Percentiles rank a stretch among this genome's conserved stretches.
Evolutionary conservation across 2,329 filamentous ascomycete species (phyloP).

Genomic region (Fonsecaea nubica): DNA sequence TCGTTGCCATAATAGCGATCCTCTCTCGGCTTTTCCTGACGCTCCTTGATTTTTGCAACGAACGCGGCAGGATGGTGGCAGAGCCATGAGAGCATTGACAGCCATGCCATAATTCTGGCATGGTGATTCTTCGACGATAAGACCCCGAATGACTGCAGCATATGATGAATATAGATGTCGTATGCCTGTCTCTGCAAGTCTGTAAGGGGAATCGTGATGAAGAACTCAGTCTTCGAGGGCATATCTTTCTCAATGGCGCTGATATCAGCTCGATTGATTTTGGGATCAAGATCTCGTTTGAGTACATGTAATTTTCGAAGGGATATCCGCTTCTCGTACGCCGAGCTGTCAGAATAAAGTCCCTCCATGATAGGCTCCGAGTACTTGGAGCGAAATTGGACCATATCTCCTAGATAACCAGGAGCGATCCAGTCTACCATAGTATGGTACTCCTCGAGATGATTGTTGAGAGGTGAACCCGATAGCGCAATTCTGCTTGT

Average conservation of each 20-base stretch:
- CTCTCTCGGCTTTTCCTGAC: constrained; percentile 28
- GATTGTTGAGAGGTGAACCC: constrained; percentile 84
- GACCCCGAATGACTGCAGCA: constrained; percentile 46
- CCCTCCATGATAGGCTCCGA: constrained; percentile 75
- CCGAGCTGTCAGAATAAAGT: constrained; percentile 68
- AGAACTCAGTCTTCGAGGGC: constrained; percentile 79
- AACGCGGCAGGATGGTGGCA: constrained; percentile 66
- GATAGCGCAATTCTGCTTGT: constrained; percentile 80
- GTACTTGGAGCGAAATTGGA: constrained; percentile 74
- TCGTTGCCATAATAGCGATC: constrained; percentile 23
- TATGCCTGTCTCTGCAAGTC: constrained; percentile 70
- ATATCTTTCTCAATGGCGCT: constrained; percentile 70
- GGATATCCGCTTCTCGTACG: constrained; percentile 62
- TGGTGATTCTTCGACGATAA: constrained; percentile 34
- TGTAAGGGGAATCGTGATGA: constrained; percentile 76
- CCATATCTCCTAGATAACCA: constrained; percentile 71
- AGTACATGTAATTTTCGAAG: constrained; percentile 73
- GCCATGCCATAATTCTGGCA: constrained; percentile 61
- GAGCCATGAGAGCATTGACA: constrained; percentile 60
- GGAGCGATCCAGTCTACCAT: constrained; percentile 89
- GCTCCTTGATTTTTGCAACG: constrained; percentile 55
- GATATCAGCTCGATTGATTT: constrained; percentile 77
- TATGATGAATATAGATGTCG: constrained; percentile 55
- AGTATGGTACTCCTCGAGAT: constrained; percentile 80
- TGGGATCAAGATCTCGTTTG: constrained; percentile 74